Percentiles rank a stretch among this genome's conserved stretches.
Evolutionary conservation across 805 yeast genomes (phyloP).

Genomic region (Ogataea trehaloabstinens): DNA sequence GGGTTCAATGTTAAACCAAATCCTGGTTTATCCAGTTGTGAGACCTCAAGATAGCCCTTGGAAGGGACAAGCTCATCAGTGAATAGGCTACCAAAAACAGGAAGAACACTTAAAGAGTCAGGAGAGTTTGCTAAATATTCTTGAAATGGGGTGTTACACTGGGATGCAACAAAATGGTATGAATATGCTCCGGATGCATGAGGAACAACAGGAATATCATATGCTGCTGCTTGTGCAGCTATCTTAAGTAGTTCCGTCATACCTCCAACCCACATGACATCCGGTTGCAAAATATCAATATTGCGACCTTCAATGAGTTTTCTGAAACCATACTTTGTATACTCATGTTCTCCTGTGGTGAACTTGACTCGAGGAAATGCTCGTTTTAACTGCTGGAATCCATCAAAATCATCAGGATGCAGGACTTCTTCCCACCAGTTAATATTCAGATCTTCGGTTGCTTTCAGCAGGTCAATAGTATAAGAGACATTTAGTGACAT

Average conservation of each 20-base stretch:
- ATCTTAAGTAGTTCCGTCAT: slow-evolving; percentile 46
- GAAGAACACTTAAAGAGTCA: slow-evolving; percentile 35
- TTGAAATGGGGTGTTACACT: slow-evolving; percentile 51
- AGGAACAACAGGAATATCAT: slow-evolving; percentile 52
- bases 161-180: slow-evolving; percentile 49
- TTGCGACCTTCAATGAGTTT: slow-evolving; percentile 49
- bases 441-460: slow-evolving; percentile 44
- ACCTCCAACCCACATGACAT: slow-evolving; percentile 55
- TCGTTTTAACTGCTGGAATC: slow-evolving; percentile 43
- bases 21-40: slow-evolving; percentile 46
- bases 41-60: slow-evolving; percentile 40
- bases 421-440: slow-evolving; percentile 54
- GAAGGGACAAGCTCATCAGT: slow-evolving; percentile 47
- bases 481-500: slow-evolving; percentile 50
- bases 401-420: slow-evolving; percentile 52
- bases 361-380: slow-evolving; percentile 48
- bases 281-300: slow-evolving; percentile 49
- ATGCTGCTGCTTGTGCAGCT: slow-evolving; percentile 50
- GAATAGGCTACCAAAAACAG: slow-evolving; percentile 48
- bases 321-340: slow-evolving; percentile 49
- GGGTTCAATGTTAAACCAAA: slow-evolving; percentile 49
- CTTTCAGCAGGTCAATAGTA: slow-evolving; percentile 43
- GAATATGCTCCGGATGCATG: slow-evolving; percentile 56
- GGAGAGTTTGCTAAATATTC: slow-evolving; percentile 52
- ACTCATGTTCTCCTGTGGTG: slow-evolving; percentile 55